Evolutionary conservation across 2,329 filamentous ascomycete genomes (phyloP), one percentile per base, ranked within the genome.

Genomic region (Colletotrichum australisinense): DNA sequence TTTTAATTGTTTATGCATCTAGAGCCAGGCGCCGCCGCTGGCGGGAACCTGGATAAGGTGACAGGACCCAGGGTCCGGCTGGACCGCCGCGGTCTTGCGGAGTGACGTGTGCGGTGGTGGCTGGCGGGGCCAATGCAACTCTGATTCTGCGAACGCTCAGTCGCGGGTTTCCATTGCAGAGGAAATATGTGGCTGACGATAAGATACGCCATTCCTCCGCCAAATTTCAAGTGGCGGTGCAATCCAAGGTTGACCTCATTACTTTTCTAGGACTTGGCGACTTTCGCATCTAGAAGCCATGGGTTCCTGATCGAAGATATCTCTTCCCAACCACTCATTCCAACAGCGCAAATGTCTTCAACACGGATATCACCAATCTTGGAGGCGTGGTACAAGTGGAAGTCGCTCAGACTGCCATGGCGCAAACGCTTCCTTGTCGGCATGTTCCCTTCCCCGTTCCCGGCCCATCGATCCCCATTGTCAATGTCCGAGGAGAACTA

Each of bases 381-480:
- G 32, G 69, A 75, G 74, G 82, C 83, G 71, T 93, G 90, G 90
- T 87, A 87, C 77, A 86, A 84, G 77, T 93, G 91, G 91, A 92
- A 92, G 79, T 81, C 88, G 30, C 83, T 92, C 63, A 88, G 87
- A 58, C 82, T 93, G 4, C 91, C 91, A 75, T 92, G 91, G 90
- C 88, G 91, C 67, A 91, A 89, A 75, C 86, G 86, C 64, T 90
- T 92, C 78, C 87, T 92, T 52, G 85, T 91, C 74, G 91, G 91
- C 92, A 80, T 74, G 86, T 80, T 28, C 52, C 38, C 62, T 55
- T 53, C 28, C 52, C 35, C 63, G 55, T 53, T 60, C 60, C 62
- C 24, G 24, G 46, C 24, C 14, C 38, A 42, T 42, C 42, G 22
- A 9, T 19, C 38, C 35, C 53, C 24, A 53, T 26, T 60, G 12